Percentiles rank a stretch among this genome's conserved stretches.
These are phyloP conservation scores for Citrus reticulata DNA, from an alignment of 345 rosid genomes.

Conservation along the genomic window DNA sequence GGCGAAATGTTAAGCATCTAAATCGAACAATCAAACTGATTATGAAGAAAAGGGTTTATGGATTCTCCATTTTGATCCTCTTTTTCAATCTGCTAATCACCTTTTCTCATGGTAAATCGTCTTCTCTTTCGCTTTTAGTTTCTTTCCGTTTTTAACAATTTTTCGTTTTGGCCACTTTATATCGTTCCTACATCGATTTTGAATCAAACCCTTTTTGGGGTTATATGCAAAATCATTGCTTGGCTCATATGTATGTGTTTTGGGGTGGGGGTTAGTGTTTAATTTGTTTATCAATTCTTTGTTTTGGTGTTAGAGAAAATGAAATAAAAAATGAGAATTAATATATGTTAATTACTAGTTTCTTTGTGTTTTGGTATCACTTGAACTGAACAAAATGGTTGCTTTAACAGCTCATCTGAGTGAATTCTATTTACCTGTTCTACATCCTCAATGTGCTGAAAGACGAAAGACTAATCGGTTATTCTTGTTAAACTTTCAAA, in stretches of 20 bases:
- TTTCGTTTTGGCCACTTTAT: neutral
- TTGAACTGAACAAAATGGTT: neutral
- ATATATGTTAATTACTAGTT: neutral
- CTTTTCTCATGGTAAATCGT: constrained; percentile 33
- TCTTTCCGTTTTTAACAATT: neutral
- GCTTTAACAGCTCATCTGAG: neutral
- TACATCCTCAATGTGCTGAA: neutral
- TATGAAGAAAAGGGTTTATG: neutral
- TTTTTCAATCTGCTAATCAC: constrained; percentile 19
- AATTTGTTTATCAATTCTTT: neutral
- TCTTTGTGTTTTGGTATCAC: neutral
- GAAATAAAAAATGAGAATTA: neutral
- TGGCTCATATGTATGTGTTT: neutral
- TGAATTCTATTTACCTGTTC: neutral
- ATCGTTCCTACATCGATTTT: neutral
- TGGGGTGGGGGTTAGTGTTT: neutral
- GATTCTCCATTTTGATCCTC: constrained; percentile 16
- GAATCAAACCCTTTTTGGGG: neutral
- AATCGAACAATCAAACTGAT: neutral
- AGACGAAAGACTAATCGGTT: neutral
- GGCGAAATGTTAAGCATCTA: neutral
- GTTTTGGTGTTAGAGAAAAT: neutral
- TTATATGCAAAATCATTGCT: neutral
- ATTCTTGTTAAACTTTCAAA: neutral
- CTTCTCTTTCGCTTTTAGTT: neutral